Conservation (phyloP, 805 yeast genomes). For the Candida odintsovae region DNA sequence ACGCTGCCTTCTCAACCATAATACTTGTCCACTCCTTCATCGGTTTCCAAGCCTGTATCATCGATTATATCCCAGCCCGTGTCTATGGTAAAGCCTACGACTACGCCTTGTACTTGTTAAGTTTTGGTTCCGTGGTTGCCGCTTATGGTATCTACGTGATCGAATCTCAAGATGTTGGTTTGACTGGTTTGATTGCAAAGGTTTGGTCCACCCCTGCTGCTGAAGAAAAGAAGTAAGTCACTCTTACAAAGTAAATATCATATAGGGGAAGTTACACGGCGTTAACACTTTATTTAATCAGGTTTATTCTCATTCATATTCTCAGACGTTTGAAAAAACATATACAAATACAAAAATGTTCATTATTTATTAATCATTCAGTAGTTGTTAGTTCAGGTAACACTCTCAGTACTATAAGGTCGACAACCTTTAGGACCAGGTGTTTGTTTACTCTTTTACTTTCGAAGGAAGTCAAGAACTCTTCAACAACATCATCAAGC, state of each 20-base stretch:
- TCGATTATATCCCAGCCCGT: conserved; percentile 86
- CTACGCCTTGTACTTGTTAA: conserved; percentile 60
- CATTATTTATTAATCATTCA: background rate
- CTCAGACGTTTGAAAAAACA: background rate
- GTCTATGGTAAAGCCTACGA: conserved; percentile 75
- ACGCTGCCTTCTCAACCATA: conserved; percentile 61
- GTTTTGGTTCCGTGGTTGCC: conserved; percentile 64
- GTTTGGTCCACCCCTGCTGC: conserved; percentile 46
- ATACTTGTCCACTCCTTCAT: conserved; percentile 74
- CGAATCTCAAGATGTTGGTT: conserved; percentile 76
- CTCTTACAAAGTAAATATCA: background rate
- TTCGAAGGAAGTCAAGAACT: conserved; percentile 29
- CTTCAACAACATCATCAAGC: conserved; percentile 21
- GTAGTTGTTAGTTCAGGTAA: conserved; percentile 31
- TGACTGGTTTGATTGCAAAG: conserved; percentile 55
- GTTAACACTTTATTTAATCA: background rate
- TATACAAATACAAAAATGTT: background rate
- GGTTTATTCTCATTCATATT: background rate
- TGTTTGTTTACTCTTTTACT: conserved; percentile 38
- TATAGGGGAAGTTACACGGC: background rate
- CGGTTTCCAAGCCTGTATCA: conserved; percentile 88
- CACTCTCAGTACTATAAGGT: conserved; percentile 33
- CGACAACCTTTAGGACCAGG: conserved; percentile 36
- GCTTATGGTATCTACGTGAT: conserved; percentile 77
- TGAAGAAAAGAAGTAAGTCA: conserved; percentile 10